Base-by-base conservation (phyloP, 805 yeast genomes). In the Kluyveromyces starmeri region DNA sequence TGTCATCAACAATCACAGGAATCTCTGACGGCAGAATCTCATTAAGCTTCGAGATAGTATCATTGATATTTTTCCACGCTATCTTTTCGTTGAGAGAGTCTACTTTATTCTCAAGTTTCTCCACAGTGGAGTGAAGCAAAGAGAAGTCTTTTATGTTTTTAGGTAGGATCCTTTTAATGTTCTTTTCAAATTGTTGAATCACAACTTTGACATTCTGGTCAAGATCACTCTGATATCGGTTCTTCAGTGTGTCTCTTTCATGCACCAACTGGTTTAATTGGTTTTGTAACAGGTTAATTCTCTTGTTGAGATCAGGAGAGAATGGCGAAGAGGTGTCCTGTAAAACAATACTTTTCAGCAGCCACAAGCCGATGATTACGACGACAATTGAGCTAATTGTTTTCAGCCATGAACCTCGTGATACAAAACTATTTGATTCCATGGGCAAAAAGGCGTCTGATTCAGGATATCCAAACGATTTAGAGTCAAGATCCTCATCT, bases 111-210 rank as follows among this genome's bases (percentile, higher is more conserved):
- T 35, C 28, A 11, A 35, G 14, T 29, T 28, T 28, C 18, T 22
- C 26, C 9, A 30, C 16, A 12, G 33, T 12, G 3, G 33, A 20
- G 14, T 30, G 26, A 6, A 30, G 13, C 19, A 20, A n/a, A 9
- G 33, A 30, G 8, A 30, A 19, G 11, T 30, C 33, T 10, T 46
- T 36, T 12, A 54, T 25, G 35, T 53, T 52, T 11, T 44, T 25
- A 5, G 61, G 60, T 15, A 55, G 22, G 21, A 56, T 27, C 16
- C 46, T 47, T 32, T 48, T 56, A 20, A 56, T 46, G 30, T 51
- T 53, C 32, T 51, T 50, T 28, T 56, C 61, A 36, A 56, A 54
- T 38, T 53, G 56, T 14, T 47, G 39, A 14, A 56, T 48, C 2
- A 52, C 47, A 16, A 51, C 42, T 32, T 51, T 46, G 12, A 56